Conservation (phyloP, 441 rosid genomes). For the Gossypium davidsonii region DNA sequence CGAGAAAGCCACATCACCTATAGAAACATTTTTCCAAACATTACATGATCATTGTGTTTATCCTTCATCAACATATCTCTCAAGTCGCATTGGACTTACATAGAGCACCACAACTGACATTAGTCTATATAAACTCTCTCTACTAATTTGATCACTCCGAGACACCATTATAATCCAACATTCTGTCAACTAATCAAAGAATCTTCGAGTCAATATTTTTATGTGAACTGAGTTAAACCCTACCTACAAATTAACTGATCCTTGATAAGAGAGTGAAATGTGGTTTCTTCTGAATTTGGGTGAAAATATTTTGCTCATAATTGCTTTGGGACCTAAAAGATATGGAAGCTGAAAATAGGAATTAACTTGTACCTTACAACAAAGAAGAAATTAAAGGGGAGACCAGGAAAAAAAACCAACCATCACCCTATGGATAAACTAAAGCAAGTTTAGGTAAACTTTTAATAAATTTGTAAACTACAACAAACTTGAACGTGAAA, state of each 20-base stretch:
- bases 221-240: too few relatives aligned
- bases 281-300: background rate
- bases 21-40: too few relatives aligned
- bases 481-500: background rate
- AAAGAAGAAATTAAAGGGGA: background rate
- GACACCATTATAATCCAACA: too few relatives aligned
- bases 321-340: background rate
- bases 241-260: background rate
- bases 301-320: background rate
- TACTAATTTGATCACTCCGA: too few relatives aligned
- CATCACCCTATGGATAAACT: background rate
- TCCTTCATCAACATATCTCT: too few relatives aligned
- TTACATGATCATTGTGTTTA: too few relatives aligned
- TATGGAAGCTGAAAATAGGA: background rate
- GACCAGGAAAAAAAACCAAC: background rate
- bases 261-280: background rate
- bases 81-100: too few relatives aligned
- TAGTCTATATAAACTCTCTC: too few relatives aligned
- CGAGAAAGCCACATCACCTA: too few relatives aligned
- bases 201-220: too few relatives aligned
- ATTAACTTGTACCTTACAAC: slow-evolving; percentile 1
- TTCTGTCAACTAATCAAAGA: too few relatives aligned
- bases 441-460: background rate
- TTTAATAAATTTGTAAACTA: background rate
- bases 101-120: too few relatives aligned